Percentiles rank a stretch among this genome's conserved stretches.
Evolutionary conservation across 768 basidiomycete species (phyloP).

Genomic region (Rossbeevera mucosa): DNA sequence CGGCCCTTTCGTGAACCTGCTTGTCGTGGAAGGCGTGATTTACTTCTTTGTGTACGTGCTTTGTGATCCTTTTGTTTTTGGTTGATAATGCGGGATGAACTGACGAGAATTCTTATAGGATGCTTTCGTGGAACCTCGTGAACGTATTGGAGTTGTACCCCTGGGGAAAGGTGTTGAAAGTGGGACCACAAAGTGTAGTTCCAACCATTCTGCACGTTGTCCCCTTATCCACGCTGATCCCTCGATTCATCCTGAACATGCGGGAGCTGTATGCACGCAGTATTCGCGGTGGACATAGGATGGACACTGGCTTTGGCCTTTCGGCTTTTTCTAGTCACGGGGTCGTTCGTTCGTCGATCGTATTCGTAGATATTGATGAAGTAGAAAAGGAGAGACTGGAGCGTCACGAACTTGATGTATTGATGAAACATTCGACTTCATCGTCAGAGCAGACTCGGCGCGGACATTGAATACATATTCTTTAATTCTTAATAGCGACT

Average conservation of each 20-base stretch:
- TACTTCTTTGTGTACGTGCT: conserved; percentile 7
- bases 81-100: too few species aligned
- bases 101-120: too few species aligned
- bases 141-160: background rate
- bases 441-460: background rate
- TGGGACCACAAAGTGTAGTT: background rate
- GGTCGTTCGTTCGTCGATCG: background rate
- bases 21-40: background rate
- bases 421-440: background rate
- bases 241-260: background rate
- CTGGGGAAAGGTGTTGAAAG: background rate
- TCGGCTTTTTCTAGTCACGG: background rate
- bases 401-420: background rate
- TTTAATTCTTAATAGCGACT: too few species aligned
- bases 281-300: background rate
- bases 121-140: background rate
- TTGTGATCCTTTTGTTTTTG: too few species aligned
- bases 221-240: background rate
- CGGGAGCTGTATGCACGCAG: background rate
- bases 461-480: background rate
- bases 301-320: background rate
- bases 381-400: background rate
- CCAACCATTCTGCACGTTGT: background rate
- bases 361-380: background rate
- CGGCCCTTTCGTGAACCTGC: background rate